Percentiles rank a stretch among this genome's conserved stretches.
Conservation (phyloP, 495 filamentous ascomycete species). For the Penicillium antarcticum region DNA sequence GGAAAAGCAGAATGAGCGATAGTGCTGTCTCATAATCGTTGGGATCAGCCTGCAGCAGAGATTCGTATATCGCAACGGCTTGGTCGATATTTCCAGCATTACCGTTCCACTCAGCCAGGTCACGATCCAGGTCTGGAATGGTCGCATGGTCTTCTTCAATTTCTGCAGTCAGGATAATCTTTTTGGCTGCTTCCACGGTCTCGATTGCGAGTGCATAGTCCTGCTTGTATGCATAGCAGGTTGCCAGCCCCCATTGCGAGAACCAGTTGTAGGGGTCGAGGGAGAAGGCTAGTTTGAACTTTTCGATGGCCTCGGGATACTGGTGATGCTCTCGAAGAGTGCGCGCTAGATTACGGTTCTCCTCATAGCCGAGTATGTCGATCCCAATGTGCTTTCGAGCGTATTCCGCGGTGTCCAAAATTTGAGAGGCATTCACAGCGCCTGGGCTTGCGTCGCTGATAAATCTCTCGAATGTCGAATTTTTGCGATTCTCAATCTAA, state of each 20-base stretch:
- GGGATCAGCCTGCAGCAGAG: not conserved
- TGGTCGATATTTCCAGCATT: not conserved
- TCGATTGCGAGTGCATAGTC: constrained; percentile 10
- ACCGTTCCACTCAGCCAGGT: constrained; percentile 7
- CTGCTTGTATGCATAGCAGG: not conserved
- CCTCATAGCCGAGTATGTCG: constrained; percentile 9
- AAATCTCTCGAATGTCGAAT: not conserved
- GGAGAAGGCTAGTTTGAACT: constrained; percentile 11
- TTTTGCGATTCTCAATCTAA: constrained; percentile 11
- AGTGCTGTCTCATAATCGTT: constrained; percentile 6
- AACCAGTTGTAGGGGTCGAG: constrained; percentile 13
- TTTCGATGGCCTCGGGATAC: constrained; percentile 9
- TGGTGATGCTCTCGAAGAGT: constrained; percentile 4
- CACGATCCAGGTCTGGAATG: not conserved
- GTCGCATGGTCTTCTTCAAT: not conserved
- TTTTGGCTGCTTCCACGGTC: not conserved
- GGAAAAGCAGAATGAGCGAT: not conserved
- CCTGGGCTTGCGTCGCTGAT: not conserved
- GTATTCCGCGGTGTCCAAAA: constrained; percentile 7
- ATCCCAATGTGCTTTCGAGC: constrained; percentile 7
- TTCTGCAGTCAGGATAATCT: not conserved
- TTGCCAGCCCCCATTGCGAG: constrained; percentile 10
- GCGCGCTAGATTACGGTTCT: constrained; percentile 11
- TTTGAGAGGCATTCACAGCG: not conserved
- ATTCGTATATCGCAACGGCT: constrained; percentile 10